Percentiles rank a stretch among this genome's conserved stretches.
These are phyloP conservation scores for Taiwanofungus camphoratus DNA, from an alignment of 1,284 basidiomycete species.

Conservation along the genomic window DNA sequence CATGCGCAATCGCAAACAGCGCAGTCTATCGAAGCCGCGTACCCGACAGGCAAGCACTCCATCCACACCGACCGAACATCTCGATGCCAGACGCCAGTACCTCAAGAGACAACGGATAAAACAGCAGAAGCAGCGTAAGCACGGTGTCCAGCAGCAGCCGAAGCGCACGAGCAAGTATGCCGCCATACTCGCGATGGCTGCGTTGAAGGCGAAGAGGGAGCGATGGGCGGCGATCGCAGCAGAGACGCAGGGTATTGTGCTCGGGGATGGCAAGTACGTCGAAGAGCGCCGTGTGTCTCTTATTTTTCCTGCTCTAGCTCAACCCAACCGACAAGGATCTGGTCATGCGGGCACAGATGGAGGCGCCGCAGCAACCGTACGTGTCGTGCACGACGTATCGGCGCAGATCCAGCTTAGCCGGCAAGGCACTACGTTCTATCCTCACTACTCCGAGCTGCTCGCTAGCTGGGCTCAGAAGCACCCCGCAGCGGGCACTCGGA, in stretches of 20 bases:
- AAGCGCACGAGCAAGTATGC: neutral
- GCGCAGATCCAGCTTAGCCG: slow-evolving; percentile 32
- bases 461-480: slow-evolving; percentile 28
- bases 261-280: slow-evolving; percentile 42
- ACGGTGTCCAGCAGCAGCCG: slow-evolving; percentile 7
- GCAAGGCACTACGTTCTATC: slow-evolving; percentile 36
- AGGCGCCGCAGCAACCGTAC: slow-evolving; percentile 2
- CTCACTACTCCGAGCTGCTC: slow-evolving; percentile 32
- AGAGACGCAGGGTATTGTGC: slow-evolving; percentile 37
- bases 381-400: slow-evolving; percentile 32
- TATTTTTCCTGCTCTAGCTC: slow-evolving; percentile 20
- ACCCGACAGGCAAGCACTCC: slow-evolving; percentile 16
- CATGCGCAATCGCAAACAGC: slow-evolving; percentile 5
- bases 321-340: slow-evolving; percentile 13
- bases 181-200: slow-evolving; percentile 8
- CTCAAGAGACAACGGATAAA: slow-evolving; percentile 13
- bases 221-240: slow-evolving; percentile 29
- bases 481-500: slow-evolving; percentile 11
- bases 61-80: slow-evolving; percentile 12
- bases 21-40: slow-evolving; percentile 1
- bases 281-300: slow-evolving; percentile 29
- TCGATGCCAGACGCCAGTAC: slow-evolving; percentile 16
- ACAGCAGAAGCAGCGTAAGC: slow-evolving; percentile 2
- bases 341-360: slow-evolving; percentile 1
- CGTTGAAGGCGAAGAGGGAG: slow-evolving; percentile 18